A percentile compares a stretch with the other conserved stretches of the same genome.
phyloP scores from a whole-genome alignment of 805 yeast species.

The Barnettozyma vustinii region DNA sequence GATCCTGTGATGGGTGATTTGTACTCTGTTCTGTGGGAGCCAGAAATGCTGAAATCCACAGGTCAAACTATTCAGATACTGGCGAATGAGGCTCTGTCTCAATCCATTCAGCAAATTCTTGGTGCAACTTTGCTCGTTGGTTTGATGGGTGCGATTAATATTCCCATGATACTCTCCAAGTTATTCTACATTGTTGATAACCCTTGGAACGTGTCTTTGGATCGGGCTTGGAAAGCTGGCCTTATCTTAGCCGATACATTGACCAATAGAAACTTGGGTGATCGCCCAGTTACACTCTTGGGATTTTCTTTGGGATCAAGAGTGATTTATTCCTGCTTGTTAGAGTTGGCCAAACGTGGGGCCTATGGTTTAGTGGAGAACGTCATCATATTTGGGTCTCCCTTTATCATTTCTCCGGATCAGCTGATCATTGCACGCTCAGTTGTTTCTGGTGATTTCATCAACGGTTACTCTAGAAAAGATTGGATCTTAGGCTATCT shows the following conservation, averaged over 20 bases:
- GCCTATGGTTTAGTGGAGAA: slow-evolving; percentile 87
- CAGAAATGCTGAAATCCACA: slow-evolving; percentile 91
- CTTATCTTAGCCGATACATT: slow-evolving; percentile 85
- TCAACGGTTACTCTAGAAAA: slow-evolving; percentile 85
- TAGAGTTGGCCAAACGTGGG: slow-evolving; percentile 79
- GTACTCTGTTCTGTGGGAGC: slow-evolving; percentile 93
- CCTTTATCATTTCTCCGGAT: slow-evolving; percentile 72
- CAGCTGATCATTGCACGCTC: slow-evolving; percentile 75
- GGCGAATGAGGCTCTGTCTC: slow-evolving; percentile 89
- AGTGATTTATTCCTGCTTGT: slow-evolving; percentile 81
- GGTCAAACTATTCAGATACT: slow-evolving; percentile 94
- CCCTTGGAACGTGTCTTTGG: slow-evolving; percentile 97
- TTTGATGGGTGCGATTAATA: slow-evolving; percentile 86
- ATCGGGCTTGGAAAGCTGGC: slow-evolving; percentile 97
- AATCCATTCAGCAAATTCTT: slow-evolving; percentile 89
- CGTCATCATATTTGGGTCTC: slow-evolving; percentile 84
- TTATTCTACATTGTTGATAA: slow-evolving; percentile 86
- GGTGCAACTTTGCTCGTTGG: slow-evolving; percentile 89
- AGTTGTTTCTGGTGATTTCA: slow-evolving; percentile 83
- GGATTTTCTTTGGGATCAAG: slow-evolving; percentile 95
- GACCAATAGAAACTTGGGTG: slow-evolving; percentile 82
- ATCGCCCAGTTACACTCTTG: slow-evolving; percentile 83
- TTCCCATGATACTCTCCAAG: slow-evolving; percentile 88
- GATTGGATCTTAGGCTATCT: slow-evolving; percentile 97
- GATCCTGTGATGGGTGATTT: slow-evolving; percentile 98